A percentile compares a stretch with the other conserved stretches of the same genome.
phyloP scores from a whole-genome alignment of 1,139 yeast species.

The Torulaspora globosa region DNA sequence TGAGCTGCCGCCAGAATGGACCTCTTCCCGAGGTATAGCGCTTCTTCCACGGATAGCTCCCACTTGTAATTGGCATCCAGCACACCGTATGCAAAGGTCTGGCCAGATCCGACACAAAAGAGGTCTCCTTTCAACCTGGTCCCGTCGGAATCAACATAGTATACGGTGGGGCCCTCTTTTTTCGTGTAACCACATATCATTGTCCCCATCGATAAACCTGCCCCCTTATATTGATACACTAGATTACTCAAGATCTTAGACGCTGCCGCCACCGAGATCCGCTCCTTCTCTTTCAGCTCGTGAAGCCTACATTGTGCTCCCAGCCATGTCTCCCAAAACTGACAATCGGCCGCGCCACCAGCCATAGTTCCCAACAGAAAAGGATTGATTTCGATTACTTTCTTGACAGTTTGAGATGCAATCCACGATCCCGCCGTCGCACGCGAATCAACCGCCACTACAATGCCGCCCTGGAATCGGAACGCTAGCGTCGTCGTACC shows the following conservation, averaged over 20 bases:
- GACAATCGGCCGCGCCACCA: conserved; percentile 99
- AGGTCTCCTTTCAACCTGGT: conserved; percentile 90
- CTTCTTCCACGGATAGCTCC: conserved; percentile 90
- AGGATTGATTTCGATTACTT: conserved; percentile 95
- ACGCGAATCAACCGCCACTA: conserved; percentile 96
- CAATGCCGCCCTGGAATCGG: conserved; percentile 91
- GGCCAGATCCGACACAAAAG: conserved; percentile 98
- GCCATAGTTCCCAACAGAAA: conserved; percentile 97
- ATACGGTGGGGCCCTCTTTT: conserved; percentile 92
- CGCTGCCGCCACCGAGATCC: conserved; percentile 96
- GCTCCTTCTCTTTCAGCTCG: conserved; percentile 88
- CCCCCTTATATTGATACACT: conserved; percentile 91
- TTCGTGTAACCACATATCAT: conserved; percentile 97
- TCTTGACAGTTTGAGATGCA: conserved; percentile 96
- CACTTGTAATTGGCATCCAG: conserved; percentile 85
- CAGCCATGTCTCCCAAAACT: conserved; percentile 98
- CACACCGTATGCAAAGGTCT: conserved; percentile 99
- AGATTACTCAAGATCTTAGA: conserved; percentile 87
- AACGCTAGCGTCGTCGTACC: conserved; percentile 98
- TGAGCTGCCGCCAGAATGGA: conserved; percentile 96
- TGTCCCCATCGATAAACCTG: conserved; percentile 99
- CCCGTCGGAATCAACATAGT: conserved; percentile 96
- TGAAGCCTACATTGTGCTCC: conserved; percentile 95
- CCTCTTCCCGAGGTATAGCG: conserved; percentile 89
- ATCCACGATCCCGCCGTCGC: conserved; percentile 99